Base-by-base conservation (phyloP, 2,329 filamentous ascomycete genomes). In the Xylaria sp. region DNA sequence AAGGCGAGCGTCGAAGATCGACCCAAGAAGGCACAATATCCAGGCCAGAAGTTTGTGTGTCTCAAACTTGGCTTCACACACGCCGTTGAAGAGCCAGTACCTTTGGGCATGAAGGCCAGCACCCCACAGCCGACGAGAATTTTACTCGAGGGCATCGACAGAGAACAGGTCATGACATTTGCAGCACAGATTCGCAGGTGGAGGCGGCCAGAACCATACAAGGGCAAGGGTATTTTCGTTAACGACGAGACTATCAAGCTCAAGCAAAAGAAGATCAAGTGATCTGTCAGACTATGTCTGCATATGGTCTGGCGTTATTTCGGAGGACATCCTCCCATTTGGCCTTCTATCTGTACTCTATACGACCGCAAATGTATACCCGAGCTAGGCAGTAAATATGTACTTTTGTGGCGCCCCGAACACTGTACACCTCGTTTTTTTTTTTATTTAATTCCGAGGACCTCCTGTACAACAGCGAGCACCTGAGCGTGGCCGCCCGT, bases 141-240 rank as follows among this genome's bases (percentile, higher is more conserved):
- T 73, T 82, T 99, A 75, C 83, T 99, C 47, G 94, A 99, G 83
- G 94, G 96, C 8, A 86, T 91, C 61, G 89, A 98, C 79, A 94
- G 93, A 79, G 91, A 97, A 81, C 87, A 90, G 57, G 89, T 99
- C 71, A 96, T 94, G 86, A 90, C 92, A 67, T 98, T 98, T 81
- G 96, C 96, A 19, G 96, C 96, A 0, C 85, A 90, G 75, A 97
- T 99, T 74, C 87, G 93, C 75, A 88, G 85, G 81, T 98, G 95
- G 95, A 90, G 96, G 78, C 88, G 88, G 72, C 96, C 96, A 34
- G 96, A 99, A 83, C 96, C 96, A 72, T 99, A 99, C 83, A 99
- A 99, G 89, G 96, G 96, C 74, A 98, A 99, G 89, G 96, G 96
- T 75, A 97, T 99, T 75, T 99, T 98, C 80, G 91, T 99, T 76